Percentiles rank a stretch among this genome's conserved stretches.
phyloP scores from a whole-genome alignment of 108 stramenopile genomes.

The Skeletonema grethae region DNA sequence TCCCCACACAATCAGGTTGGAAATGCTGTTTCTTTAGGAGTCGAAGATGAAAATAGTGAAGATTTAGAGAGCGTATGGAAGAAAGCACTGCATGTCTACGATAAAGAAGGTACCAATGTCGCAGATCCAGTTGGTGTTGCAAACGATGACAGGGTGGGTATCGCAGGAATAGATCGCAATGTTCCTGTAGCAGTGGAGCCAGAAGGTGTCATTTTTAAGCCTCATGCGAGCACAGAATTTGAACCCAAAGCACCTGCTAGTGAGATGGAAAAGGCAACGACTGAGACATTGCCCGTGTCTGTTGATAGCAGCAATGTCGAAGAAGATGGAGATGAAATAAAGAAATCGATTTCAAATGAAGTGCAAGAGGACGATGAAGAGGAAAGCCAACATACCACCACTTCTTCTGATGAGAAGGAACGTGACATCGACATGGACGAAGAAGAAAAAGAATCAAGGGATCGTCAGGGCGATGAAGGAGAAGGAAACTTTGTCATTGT shows the following conservation, averaged over 20 bases:
- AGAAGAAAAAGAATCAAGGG: neutral
- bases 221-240: neutral
- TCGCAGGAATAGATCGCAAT: neutral
- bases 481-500: too few species aligned
- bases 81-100: constrained; percentile 23
- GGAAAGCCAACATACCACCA: neutral
- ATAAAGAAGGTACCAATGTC: neutral
- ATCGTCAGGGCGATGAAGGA: too few species aligned
- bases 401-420: neutral
- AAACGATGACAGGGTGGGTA: neutral
- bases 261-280: neutral
- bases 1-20: neutral
- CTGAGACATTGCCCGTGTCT: neutral
- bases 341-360: neutral
- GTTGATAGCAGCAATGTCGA: neutral
- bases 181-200: neutral
- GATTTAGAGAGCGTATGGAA: constrained; percentile 18
- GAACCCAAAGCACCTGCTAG: neutral
- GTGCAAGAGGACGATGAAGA: neutral
- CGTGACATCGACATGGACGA: neutral
- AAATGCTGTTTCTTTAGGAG: neutral
- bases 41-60: constrained; percentile 22
- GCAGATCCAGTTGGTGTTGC: neutral
- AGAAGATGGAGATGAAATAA: neutral
- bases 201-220: neutral